Conservation (phyloP, 257 asterid genomes). For the Gynochthodes officinalis region DNA sequence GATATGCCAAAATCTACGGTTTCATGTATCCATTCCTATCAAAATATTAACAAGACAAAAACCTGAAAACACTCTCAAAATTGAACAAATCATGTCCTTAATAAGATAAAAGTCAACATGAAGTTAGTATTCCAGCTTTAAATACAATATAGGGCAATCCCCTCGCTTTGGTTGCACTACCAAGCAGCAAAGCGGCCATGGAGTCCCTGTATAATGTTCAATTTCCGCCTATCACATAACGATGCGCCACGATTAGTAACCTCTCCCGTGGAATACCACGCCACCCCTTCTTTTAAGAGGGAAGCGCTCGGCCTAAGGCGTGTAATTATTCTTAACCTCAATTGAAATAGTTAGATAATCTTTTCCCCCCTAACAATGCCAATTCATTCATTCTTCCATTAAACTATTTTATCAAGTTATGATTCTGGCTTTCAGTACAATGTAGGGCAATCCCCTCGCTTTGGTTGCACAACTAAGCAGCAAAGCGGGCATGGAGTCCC, state of each 20-base stretch:
- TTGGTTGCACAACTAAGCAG: conserved; percentile 18
- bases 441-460: conserved; percentile 20
- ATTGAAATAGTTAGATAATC: background rate
- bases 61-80: background rate
- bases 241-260: conserved; percentile 67
- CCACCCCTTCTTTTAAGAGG: conserved; percentile 64
- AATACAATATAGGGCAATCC: conserved; percentile 18
- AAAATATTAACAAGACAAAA: background rate
- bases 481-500: conserved; percentile 14
- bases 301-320: conserved; percentile 89
- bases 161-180: conserved; percentile 20
- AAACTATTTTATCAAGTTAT: background rate
- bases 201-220: conserved; percentile 9
- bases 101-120: background rate
- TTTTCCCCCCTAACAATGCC: background rate
- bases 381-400: background rate
- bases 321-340: background rate
- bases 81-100: background rate
- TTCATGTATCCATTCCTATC: background rate
- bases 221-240: conserved; percentile 66
- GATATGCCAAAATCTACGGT: background rate
- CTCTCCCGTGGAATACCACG: conserved; percentile 87
- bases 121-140: background rate
- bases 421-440: background rate
- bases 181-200: conserved; percentile 19